Conservation (phyloP, 768 basidiomycete species). For the Paxillus rubicundulus region DNA sequence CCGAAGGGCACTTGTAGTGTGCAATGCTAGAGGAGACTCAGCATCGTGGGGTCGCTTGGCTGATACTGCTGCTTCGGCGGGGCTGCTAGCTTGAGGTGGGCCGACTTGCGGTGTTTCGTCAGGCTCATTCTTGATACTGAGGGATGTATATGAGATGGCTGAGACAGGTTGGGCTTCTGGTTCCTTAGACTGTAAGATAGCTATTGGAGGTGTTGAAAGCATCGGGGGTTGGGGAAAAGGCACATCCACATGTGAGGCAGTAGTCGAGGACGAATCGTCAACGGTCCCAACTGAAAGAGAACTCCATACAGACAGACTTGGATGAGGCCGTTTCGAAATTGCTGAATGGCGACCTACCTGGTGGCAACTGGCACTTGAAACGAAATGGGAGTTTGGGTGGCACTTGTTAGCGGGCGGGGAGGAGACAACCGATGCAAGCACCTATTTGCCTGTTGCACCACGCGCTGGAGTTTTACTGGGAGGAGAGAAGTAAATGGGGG, state of each 20-base stretch:
- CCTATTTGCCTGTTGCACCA: constrained; percentile 10
- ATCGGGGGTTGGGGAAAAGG: neutral
- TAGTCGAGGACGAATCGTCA: neutral
- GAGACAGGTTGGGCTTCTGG: neutral
- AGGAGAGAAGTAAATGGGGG: neutral
- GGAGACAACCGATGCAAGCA: neutral
- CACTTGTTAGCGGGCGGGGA: neutral
- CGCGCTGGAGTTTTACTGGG: constrained; percentile 20
- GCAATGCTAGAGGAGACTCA: neutral
- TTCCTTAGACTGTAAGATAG: neutral
- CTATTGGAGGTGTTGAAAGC: neutral
- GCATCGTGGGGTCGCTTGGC: neutral
- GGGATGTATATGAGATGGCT: neutral
- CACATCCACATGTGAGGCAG: neutral
- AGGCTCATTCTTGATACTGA: neutral
- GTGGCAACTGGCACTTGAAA: neutral
- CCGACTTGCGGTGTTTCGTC: neutral
- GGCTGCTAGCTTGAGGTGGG: neutral
- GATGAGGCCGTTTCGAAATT: constrained; percentile 1
- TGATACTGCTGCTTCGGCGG: constrained; percentile 3
- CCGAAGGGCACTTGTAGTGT: neutral
- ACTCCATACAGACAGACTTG: neutral
- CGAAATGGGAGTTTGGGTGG: neutral
- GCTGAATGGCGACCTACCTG: constrained; percentile 13
- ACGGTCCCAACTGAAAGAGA: neutral